phyloP scores from a whole-genome alignment of 495 filamentous ascomycete genomes.

The Alectoria sarmentosa region DNA sequence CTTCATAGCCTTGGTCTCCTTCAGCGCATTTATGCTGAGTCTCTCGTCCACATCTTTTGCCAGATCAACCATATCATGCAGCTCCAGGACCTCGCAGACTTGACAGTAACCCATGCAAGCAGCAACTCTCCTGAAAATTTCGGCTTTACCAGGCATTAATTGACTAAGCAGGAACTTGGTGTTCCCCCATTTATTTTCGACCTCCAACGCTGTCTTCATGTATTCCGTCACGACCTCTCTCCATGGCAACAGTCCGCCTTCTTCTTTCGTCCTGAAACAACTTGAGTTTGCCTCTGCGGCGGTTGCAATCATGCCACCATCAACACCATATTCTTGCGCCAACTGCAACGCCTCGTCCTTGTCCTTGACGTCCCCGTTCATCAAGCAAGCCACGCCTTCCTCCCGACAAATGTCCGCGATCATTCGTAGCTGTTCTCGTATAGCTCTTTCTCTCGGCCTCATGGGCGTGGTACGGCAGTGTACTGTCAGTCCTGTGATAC shows the following conservation, averaged over 20 bases:
- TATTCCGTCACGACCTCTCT: slow-evolving; percentile 67
- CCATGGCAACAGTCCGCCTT: slow-evolving; percentile 65
- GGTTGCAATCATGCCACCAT: slow-evolving; percentile 96
- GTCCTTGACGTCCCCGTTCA: slow-evolving; percentile 86
- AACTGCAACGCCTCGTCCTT: slow-evolving; percentile 60
- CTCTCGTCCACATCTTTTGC: slow-evolving; percentile 58
- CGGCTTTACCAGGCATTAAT: slow-evolving; percentile 72
- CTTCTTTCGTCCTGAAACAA: slow-evolving; percentile 60
- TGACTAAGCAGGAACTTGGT: slow-evolving; percentile 86
- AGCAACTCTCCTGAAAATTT: slow-evolving; percentile 48
- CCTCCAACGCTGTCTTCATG: slow-evolving; percentile 58
- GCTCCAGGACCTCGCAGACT: slow-evolving; percentile 52
- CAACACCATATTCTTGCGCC: slow-evolving; percentile 67
- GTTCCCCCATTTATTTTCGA: slow-evolving; percentile 81
- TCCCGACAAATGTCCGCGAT: slow-evolving; percentile 68
- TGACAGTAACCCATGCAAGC: slow-evolving; percentile 56
- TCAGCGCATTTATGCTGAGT: slow-evolving; percentile 50
- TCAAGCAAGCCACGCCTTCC: slow-evolving; percentile 78
- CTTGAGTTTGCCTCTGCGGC: slow-evolving; percentile 83
- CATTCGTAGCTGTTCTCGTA: slow-evolving; percentile 79
- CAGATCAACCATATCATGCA: slow-evolving; percentile 49
- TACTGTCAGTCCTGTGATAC: slow-evolving; percentile 85
- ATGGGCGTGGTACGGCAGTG: slow-evolving; percentile 96
- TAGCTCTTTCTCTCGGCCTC: slow-evolving; percentile 81
- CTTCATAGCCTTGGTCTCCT: slow-evolving; percentile 42